Base-by-base conservation (phyloP, 2,329 filamentous ascomycete genomes). In the Fusarium sp. region DNA sequence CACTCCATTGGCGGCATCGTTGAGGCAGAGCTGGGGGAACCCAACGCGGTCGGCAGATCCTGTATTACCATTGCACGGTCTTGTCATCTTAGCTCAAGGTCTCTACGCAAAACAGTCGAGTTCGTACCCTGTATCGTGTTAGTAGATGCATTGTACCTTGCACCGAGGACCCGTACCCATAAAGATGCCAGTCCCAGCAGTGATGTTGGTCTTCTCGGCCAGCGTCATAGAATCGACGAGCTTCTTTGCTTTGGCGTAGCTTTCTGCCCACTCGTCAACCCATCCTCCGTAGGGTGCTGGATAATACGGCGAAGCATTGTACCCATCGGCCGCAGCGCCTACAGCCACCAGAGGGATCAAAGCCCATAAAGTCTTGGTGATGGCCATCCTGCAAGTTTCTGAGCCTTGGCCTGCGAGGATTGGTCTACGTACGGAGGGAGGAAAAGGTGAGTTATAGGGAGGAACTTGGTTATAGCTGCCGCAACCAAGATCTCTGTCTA, bases 191-290 rank as follows among this genome's bases (percentile, higher is more conserved):
- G 84, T 88, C 4, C 90, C 90, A 2, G 84, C 84, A 0, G 89
- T 92, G 47, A 93, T 81, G 70, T 93, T 93, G 4, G 89, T 88
- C 77, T 93, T 94, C 72, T 93, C 91, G 2, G 89, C 90, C 52
- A 94, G 75, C 0, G 90, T 93, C 90, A 94, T 91, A 43, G 86
- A 83, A 49, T 85, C 84, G 14, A 94, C 90, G 13, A 93, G 74
- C 4, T 79, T 74, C 53, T 86, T 81, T 1, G 91, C 91, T 68
- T 90, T 92, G 48, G 77, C 77, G 70, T 93, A 94, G 66, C 89
- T 88, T 15, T 84, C 83, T 19, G 78, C 78, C 91, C 91, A 94
- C 53, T 84, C 83, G 6, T 82, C 76, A 0, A 82, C 77, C 87
- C 90, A 93, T 35, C 90, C 91, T 45, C 89, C 89, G 47, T 86